These are phyloP conservation scores for Cryphonectria carpinicola DNA, from an alignment of 2,329 filamentous ascomycete species.

Conservation along the genomic window DNA sequence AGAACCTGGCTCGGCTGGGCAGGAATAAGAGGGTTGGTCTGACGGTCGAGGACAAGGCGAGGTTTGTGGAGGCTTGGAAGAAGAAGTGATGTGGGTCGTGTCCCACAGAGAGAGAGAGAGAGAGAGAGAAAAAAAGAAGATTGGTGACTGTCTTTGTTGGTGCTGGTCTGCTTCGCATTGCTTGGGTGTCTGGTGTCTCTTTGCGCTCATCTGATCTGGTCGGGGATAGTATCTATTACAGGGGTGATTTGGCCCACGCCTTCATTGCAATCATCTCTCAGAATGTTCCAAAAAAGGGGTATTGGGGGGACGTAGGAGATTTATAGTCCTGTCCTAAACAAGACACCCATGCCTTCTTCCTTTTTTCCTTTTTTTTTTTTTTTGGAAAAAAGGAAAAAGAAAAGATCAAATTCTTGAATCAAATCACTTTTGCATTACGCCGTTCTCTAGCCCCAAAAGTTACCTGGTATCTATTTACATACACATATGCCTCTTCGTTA, in stretches of 20 bases:
- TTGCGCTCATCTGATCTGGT: neutral
- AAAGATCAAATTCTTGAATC: neutral
- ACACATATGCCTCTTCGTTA: neutral
- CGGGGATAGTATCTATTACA: neutral
- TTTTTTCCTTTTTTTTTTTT: neutral
- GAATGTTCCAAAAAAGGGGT: neutral
- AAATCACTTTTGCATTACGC: conserved; percentile 23
- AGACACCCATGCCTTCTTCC: neutral
- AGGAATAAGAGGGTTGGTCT: conserved; percentile 87
- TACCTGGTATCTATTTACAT: conserved; percentile 26
- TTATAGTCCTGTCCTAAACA: neutral
- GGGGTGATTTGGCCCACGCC: neutral
- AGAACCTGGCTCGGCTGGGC: conserved; percentile 84
- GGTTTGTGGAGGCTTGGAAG: conserved; percentile 74
- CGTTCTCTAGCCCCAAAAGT: conserved; percentile 25
- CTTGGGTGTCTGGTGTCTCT: conserved; percentile 23
- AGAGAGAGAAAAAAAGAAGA: neutral
- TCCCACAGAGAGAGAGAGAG: conserved; percentile 29
- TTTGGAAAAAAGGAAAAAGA: neutral
- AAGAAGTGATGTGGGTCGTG: conserved; percentile 42
- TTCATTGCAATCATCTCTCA: neutral
- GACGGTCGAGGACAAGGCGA: conserved; percentile 78
- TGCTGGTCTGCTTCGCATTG: conserved; percentile 19
- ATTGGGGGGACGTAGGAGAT: too few species aligned
- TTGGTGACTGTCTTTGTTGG: neutral